Conservation (phyloP, 306 rosid genomes). For the Quercus glauca region DNA sequence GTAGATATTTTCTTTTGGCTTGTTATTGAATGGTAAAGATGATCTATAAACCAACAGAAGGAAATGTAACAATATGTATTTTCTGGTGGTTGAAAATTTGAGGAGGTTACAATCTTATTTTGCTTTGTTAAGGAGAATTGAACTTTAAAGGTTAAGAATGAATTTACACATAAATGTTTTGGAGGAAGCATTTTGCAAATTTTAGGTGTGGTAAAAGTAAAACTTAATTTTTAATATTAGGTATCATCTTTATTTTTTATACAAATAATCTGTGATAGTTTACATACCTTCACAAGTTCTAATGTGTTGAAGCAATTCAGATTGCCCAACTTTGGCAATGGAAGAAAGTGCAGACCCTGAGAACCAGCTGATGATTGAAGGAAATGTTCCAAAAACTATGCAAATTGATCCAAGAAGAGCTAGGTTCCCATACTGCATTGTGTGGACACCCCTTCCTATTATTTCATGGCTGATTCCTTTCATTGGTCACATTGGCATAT, state of each 20-base stretch:
- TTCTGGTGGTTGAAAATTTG: too few relatives aligned
- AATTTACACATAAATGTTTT: not conserved
- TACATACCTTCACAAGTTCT: slow-evolving; percentile 9
- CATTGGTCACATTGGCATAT: slow-evolving; percentile 91
- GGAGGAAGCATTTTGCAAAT: not conserved
- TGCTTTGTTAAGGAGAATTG: not conserved
- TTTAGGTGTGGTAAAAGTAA: not conserved
- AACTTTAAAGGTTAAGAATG: not conserved
- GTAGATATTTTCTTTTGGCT: too few relatives aligned
- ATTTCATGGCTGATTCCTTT: slow-evolving; percentile 92
- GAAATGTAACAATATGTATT: too few relatives aligned
- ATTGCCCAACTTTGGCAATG: slow-evolving; percentile 42
- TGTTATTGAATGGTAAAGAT: not conserved
- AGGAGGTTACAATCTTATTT: not conserved
- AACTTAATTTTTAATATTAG: not conserved
- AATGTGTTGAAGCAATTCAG: slow-evolving; percentile 13
- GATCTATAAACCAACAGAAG: not conserved
- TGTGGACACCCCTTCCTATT: slow-evolving; percentile 97
- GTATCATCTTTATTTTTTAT: not conserved
- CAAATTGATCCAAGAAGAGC: slow-evolving; percentile 73
- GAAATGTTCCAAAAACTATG: slow-evolving; percentile 36
- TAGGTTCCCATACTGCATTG: slow-evolving; percentile 88
- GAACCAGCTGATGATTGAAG: slow-evolving; percentile 42
- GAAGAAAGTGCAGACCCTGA: slow-evolving; percentile 54
- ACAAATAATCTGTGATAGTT: not conserved